Evolutionary conservation across 331 rosid genomes (phyloP), one percentile per base, ranked within the genome.

Genomic region (Arachis monticola): DNA sequence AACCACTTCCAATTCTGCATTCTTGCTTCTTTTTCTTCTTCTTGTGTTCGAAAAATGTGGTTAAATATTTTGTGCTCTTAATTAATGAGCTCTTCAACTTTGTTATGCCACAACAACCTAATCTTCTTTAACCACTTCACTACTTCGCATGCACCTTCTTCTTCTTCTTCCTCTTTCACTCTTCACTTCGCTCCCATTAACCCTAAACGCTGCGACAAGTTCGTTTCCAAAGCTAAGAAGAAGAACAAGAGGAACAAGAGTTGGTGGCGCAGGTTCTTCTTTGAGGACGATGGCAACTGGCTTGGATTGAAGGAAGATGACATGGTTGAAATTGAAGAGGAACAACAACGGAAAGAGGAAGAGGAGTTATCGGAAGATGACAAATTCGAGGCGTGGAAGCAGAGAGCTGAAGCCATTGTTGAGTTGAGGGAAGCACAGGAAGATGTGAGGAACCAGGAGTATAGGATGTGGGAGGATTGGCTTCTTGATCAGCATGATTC

Each of bases 351-450:
- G 27, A 22, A 22, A 22, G 27, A 22, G 27, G 59, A 13, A 1
- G 73, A 66, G 41, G 81, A 67, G 8, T 69, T 70, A 52, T 83
- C 85, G 0, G 87, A 84, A 13, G 84, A 63, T 40, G 87, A 85
- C 10, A 91, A 88, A 66, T 93, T 93, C 67, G 97, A 91, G 78
- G 95, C 93, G 5, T 93, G 98, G 98, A 93, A 83, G 92, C 84
- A 81, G 58, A 87, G 98, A 78, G 98, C 97, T 0, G 97, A 93
- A 58, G 97, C 96, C 1, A 93, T 91, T 22, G 73, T 85, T 4
- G 98, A 93, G 67, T 59, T 93, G 67, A 84, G 96, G 82, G 96
- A 93, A 76, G 96, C 96, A 0, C 92, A 82, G 42, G 89, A 91
- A 67, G 95, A 91, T 69, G 66, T 53, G 59, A 86, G 67, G 60